Conservation (phyloP, 1,284 basidiomycete genomes). For the Pyrrhoderma noxium region DNA sequence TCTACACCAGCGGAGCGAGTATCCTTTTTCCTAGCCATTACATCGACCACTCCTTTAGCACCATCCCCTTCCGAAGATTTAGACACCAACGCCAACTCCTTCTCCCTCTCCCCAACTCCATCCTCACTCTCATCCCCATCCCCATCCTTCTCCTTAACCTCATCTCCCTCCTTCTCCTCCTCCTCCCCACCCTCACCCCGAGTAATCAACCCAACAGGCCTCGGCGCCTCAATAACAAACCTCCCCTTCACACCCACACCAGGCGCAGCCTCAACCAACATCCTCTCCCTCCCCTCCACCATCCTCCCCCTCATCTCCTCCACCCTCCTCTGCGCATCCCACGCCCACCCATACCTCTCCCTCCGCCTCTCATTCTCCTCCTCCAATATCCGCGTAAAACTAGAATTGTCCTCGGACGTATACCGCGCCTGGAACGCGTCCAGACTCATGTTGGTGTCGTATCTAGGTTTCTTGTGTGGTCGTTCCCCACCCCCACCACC, state of each 20-base stretch:
- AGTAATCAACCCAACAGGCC: conserved; percentile 46
- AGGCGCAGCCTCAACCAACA: conserved; percentile 59
- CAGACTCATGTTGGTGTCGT: conserved; percentile 56
- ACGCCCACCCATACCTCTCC: conserved; percentile 84
- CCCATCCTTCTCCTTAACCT: conserved; percentile 24
- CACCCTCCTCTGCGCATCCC: conserved; percentile 78
- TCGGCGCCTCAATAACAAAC: conserved; percentile 54
- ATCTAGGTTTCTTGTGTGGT: conserved; percentile 47
- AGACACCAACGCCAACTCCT: conserved; percentile 23
- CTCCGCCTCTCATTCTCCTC: conserved; percentile 78
- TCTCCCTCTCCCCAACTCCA: conserved; percentile 18
- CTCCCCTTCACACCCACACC: conserved; percentile 59
- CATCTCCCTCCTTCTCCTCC: conserved; percentile 21
- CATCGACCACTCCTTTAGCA: conserved; percentile 40
- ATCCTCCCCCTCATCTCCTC: conserved; percentile 56
- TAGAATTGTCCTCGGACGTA: conserved; percentile 93
- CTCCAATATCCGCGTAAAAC: conserved; percentile 84
- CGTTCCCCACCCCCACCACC: conserved; percentile 25
- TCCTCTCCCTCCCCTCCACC: conserved; percentile 56
- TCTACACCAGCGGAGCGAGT: conserved; percentile 63
- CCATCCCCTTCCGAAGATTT: conserved; percentile 22
- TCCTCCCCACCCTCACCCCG: conserved; percentile 25
- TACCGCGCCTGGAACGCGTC: conserved; percentile 85
- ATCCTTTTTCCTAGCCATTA: conserved; percentile 72
- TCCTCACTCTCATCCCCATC: neutral